phyloP scores from a whole-genome alignment of 164 flowering plant species.

The Chloranthus sessilifolius region DNA sequence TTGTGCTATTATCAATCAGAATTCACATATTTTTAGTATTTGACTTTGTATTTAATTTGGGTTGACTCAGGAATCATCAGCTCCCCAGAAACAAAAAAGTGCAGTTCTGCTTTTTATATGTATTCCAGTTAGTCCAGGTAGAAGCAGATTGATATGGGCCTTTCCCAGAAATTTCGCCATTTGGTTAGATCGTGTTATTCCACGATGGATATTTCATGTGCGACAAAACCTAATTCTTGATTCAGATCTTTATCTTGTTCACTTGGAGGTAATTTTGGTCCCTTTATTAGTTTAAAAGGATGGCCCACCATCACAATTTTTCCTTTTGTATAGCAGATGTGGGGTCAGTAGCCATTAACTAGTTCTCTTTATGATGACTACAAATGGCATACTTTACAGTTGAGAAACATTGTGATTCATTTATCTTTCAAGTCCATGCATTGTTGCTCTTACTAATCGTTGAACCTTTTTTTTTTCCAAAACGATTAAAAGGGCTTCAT shows the following conservation, averaged over 20 bases:
- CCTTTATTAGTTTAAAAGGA: background rate
- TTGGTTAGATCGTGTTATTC: conserved; percentile 63
- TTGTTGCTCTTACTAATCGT: too few species aligned
- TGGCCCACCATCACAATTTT: too few species aligned
- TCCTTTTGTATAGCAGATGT: too few species aligned
- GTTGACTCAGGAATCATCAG: conserved; percentile 26
- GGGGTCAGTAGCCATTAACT: too few species aligned
- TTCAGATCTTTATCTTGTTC: conserved; percentile 88
- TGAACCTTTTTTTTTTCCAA: too few species aligned
- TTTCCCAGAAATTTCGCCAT: conserved; percentile 77
- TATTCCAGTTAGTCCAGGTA: conserved; percentile 85
- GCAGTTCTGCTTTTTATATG: conserved; percentile 54
- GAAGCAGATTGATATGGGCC: conserved; percentile 77
- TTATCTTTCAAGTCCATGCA: too few species aligned
- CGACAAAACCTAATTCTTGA: conserved; percentile 73
- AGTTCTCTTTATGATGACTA: too few species aligned
- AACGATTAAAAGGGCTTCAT: too few species aligned
- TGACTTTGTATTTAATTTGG: conserved; percentile 1
- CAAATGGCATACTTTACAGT: too few species aligned
- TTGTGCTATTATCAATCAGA: background rate
- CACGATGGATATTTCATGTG: conserved; percentile 82
- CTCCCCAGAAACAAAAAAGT: conserved; percentile 15
- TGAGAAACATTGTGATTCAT: too few species aligned
- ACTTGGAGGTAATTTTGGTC: conserved; percentile 56
- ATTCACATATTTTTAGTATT: background rate